Base-by-base conservation (phyloP, 2,329 filamentous ascomycete species). In the Fusarium udum region DNA sequence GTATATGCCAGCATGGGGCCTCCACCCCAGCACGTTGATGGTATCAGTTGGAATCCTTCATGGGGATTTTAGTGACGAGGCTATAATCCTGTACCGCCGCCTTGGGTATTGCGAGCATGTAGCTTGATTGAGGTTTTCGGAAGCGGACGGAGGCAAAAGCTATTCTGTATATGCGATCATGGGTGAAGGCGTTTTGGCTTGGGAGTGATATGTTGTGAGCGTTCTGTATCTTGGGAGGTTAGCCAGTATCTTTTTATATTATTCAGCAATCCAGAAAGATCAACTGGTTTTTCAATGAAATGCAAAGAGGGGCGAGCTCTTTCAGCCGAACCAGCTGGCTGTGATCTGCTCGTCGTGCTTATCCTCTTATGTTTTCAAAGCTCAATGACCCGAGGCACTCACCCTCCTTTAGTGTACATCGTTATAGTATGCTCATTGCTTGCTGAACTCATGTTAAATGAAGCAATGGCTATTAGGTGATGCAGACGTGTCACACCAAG, bases 51-150 rank as follows among this genome's bases (percentile, higher is more conserved):
- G 73, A 66, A 72, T 42, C 46, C 64, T 31, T 61, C 64, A 28
- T 78, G 76, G 76, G 72, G 63, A 32, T 75, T 75, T 56, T 63
- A 57, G 64, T 69, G 55, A 67, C 22, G 32, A 68, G 36, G 57
- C 36, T 39, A 40, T 28, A 39, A 42, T 20, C 31, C 32, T 42
- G 42, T 39, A 28, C n/a, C 31, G 31, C n/a, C 46, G 31, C 49
- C 36, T 51, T 31, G 10, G n/a, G 26, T 64, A 32, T 31, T 26
- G 26, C 14, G 31, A 28, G 28, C 26, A 36, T 26, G 14, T 37
- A n/a, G 48, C 34, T 39, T 22, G 24, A 43, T 22, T 28, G 26
- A 22, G 15, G 34, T 28, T n/a, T 26, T 28, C 36, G 28, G 26
- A 49, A 40, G 34, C 32, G 32, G 37, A 34, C 20, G 8, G 36